Conservation (phyloP, 2,329 filamentous ascomycete genomes). For the Sarocladium kiliense region DNA sequence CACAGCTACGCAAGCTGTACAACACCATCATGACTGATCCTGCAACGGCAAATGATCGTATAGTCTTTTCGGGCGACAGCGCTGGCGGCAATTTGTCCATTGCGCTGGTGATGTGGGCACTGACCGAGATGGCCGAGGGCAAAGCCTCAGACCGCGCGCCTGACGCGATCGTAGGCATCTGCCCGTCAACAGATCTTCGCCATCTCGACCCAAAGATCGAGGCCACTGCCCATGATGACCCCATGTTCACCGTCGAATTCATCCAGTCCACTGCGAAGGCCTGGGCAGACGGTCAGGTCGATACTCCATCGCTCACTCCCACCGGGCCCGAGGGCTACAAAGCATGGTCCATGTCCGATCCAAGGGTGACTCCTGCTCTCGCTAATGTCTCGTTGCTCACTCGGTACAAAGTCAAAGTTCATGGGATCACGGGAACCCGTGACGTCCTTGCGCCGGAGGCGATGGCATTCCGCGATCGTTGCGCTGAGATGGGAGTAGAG, state of each 20-base stretch:
- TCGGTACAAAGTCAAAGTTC: slow-evolving; percentile 35
- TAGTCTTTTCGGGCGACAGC: slow-evolving; percentile 49
- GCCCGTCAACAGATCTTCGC: slow-evolving; percentile 35
- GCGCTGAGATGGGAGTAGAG: slow-evolving; percentile 33
- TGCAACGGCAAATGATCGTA: slow-evolving; percentile 27
- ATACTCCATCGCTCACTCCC: neutral
- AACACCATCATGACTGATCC: slow-evolving; percentile 32
- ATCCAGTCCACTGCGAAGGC: slow-evolving; percentile 19
- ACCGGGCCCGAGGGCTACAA: neutral
- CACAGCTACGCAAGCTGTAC: slow-evolving; percentile 40
- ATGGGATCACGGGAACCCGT: slow-evolving; percentile 45
- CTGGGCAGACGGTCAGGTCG: slow-evolving; percentile 16
- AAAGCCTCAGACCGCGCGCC: slow-evolving; percentile 23
- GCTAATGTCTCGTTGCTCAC: slow-evolving; percentile 30
- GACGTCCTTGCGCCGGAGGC: slow-evolving; percentile 51
- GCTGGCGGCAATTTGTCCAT: slow-evolving; percentile 50
- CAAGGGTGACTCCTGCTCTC: slow-evolving; percentile 42
- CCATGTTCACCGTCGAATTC: slow-evolving; percentile 16
- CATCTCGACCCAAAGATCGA: slow-evolving; percentile 17
- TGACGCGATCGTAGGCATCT: slow-evolving; percentile 29
- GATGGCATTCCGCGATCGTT: slow-evolving; percentile 40
- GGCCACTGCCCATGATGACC: slow-evolving; percentile 16
- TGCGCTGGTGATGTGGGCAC: slow-evolving; percentile 23
- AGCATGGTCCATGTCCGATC: slow-evolving; percentile 28
- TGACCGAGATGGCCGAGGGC: slow-evolving; percentile 23